phyloP scores from a whole-genome alignment of 202 grass and related monocot species.

The Brachypodium distachyon region DNA sequence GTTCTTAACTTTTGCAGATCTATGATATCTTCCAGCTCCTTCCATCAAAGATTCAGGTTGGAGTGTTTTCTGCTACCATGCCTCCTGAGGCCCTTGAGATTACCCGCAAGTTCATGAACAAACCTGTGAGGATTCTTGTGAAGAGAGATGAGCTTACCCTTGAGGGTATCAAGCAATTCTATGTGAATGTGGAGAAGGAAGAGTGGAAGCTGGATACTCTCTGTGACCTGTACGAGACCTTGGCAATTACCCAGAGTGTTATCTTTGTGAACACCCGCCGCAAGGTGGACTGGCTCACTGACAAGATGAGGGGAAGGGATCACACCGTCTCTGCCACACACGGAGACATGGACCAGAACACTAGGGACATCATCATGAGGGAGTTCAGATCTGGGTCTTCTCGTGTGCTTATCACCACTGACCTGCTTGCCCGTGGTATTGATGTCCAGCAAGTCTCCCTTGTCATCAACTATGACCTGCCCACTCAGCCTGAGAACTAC shows the following conservation, averaged over 20 bases:
- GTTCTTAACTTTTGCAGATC: conserved; percentile 31
- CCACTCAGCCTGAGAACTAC: conserved; percentile 71
- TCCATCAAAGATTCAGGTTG: conserved; percentile 57
- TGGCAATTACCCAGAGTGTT: conserved; percentile 62
- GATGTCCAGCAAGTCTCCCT: conserved; percentile 75
- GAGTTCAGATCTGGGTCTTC: conserved; percentile 61
- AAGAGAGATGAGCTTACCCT: conserved; percentile 67
- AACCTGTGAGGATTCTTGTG: conserved; percentile 47
- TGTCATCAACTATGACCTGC: conserved; percentile 85
- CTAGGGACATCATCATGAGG: conserved; percentile 74
- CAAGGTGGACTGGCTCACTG: conserved; percentile 67
- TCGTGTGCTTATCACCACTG: conserved; percentile 60
- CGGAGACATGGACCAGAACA: conserved; percentile 64
- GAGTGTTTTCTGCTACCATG: conserved; percentile 69
- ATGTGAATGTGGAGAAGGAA: conserved; percentile 50
- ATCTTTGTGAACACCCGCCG: conserved; percentile 70
- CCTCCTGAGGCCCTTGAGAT: conserved; percentile 58
- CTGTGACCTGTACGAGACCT: conserved; percentile 47
- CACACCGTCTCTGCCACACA: conserved; percentile 56
- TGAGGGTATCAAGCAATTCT: conserved; percentile 65
- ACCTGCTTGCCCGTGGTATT: conserved; percentile 56
- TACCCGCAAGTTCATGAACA: conserved; percentile 65
- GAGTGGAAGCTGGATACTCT: conserved; percentile 63
- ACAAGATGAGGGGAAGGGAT: conserved; percentile 64
- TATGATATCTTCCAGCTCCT: conserved; percentile 69